These are phyloP conservation scores for Setaria viridis DNA, from an alignment of 202 grass and related monocot species.

Conservation along the genomic window DNA sequence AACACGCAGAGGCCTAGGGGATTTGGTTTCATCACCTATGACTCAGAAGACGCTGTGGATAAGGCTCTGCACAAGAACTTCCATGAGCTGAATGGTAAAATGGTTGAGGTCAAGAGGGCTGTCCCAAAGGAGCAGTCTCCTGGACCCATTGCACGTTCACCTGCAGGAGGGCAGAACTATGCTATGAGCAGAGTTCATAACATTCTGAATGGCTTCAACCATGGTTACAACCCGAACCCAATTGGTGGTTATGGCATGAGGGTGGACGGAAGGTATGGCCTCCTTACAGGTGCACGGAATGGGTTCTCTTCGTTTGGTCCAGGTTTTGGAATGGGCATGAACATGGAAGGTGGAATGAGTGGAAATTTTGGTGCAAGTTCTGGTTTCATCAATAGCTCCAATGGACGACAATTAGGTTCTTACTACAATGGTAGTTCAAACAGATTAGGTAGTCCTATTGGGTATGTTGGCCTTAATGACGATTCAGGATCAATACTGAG, in stretches of 20 bases:
- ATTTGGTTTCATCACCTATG: slow-evolving; percentile 96
- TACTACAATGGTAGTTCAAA: slow-evolving; percentile 73
- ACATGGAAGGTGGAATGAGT: slow-evolving; percentile 60
- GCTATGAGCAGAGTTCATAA: slow-evolving; percentile 65
- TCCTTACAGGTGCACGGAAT: slow-evolving; percentile 66
- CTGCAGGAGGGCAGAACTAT: slow-evolving; percentile 61
- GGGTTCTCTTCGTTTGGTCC: slow-evolving; percentile 69
- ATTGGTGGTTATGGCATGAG: slow-evolving; percentile 77
- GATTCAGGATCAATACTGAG: slow-evolving; percentile 75
- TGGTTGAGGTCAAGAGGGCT: slow-evolving; percentile 95
- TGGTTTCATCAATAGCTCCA: slow-evolving; percentile 66
- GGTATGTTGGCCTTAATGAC: slow-evolving; percentile 69
- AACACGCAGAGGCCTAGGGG: slow-evolving; percentile 90
- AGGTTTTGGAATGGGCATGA: slow-evolving; percentile 81
- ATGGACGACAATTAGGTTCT: slow-evolving; percentile 65
- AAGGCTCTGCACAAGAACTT: slow-evolving; percentile 81
- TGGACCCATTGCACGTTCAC: slow-evolving; percentile 68
- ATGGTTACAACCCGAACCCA: slow-evolving; percentile 63
- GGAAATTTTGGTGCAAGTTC: slow-evolving; percentile 56
- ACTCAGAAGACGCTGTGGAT: slow-evolving; percentile 85
- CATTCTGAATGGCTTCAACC: slow-evolving; percentile 77
- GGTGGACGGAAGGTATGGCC: slow-evolving; percentile 74
- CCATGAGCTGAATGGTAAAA: slow-evolving; percentile 91
- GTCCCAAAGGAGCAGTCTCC: slow-evolving; percentile 93
- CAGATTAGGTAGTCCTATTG: slow-evolving; percentile 63